These are phyloP conservation scores for Podaxis mareebaensis DNA, from an alignment of 768 basidiomycete genomes.

Conservation along the genomic window DNA sequence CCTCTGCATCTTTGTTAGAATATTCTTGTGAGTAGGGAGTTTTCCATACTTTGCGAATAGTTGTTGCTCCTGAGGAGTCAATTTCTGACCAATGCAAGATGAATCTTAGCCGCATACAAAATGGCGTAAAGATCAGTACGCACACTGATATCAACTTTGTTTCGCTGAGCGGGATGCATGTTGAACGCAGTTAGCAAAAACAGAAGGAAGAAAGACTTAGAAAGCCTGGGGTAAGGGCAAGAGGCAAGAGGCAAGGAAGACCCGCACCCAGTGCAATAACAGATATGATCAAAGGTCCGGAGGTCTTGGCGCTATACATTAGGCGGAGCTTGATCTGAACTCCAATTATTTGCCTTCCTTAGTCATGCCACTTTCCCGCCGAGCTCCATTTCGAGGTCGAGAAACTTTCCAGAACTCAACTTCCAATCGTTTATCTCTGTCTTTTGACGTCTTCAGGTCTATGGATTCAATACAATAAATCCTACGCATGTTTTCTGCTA, in stretches of 20 bases:
- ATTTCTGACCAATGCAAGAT: constrained; percentile 47
- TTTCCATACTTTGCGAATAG: constrained; percentile 95
- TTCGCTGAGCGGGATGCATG: constrained; percentile 80
- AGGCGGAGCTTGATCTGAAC: constrained; percentile 19
- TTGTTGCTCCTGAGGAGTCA: constrained; percentile 90
- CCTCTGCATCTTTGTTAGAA: constrained; percentile 94
- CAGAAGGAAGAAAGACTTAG: constrained; percentile 24
- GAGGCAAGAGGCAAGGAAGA: neutral
- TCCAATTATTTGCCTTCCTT: constrained; percentile 12
- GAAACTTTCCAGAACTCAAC: constrained; percentile 1
- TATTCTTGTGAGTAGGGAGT: constrained; percentile 90
- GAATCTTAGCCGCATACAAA: constrained; percentile 24
- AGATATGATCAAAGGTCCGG: constrained; percentile 17
- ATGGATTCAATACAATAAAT: too few species aligned
- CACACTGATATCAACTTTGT: constrained; percentile 95
- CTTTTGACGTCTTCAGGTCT: neutral
- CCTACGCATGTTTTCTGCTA: neutral
- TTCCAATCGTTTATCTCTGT: neutral
- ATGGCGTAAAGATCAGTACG: constrained; percentile 29
- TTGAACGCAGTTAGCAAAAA: constrained; percentile 23
- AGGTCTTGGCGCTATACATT: constrained; percentile 13
- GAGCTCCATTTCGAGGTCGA: neutral
- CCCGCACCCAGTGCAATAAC: neutral
- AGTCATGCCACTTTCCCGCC: constrained; percentile 13
- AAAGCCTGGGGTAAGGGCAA: constrained; percentile 6